Evolutionary conservation across 108 stramenopile species (phyloP).

Genomic region (Cyclotella kingstonii): DNA sequence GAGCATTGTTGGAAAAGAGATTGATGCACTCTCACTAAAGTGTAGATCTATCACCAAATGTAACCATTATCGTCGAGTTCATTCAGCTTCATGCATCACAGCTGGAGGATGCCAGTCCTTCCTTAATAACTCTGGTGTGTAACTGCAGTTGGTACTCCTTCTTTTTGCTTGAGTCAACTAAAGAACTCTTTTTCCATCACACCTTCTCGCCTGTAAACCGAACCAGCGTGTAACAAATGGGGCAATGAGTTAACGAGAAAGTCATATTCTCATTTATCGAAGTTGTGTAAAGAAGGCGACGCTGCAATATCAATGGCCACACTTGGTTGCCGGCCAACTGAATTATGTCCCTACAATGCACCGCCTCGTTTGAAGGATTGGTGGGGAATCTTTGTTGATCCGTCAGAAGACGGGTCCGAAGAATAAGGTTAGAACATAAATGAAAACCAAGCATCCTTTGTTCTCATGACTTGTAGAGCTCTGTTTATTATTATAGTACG

Average conservation of each 20-base stretch:
- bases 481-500: not conserved
- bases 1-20: no score
- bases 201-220: no score
- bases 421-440: not conserved
- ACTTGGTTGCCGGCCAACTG: slow-evolving; percentile 1
- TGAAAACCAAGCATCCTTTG: not conserved
- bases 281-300: slow-evolving; percentile 1
- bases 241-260: slow-evolving; percentile 19
- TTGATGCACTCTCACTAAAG: no score
- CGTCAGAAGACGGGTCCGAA: slow-evolving; percentile 13
- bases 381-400: slow-evolving; percentile 32
- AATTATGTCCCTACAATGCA: not conserved
- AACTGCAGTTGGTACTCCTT: no score
- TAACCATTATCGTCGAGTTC: no score
- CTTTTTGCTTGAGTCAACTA: no score
- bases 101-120: no score
- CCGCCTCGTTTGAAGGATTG: slow-evolving; percentile 3
- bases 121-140: no score
- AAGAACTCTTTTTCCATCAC: not conserved
- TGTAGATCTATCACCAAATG: no score
- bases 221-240: slow-evolving; percentile 28
- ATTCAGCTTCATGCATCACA: no score
- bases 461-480: not conserved
- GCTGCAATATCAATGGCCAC: slow-evolving; percentile 3
- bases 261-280: slow-evolving; percentile 19